These are phyloP conservation scores for Salix caprea DNA, from an alignment of 345 rosid species.

Conservation along the genomic window DNA sequence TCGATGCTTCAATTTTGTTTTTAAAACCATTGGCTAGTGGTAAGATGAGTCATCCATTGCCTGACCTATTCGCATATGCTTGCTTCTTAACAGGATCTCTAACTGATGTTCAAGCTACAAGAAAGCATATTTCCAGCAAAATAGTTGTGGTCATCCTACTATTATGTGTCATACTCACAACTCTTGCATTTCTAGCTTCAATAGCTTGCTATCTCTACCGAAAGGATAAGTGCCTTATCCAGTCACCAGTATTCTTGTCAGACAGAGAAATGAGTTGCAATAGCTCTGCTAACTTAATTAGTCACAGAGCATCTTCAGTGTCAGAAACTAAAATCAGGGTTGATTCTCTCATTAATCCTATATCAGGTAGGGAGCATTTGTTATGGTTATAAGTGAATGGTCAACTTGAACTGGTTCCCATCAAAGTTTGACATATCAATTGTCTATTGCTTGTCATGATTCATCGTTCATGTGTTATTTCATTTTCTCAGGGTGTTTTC, in stretches of 20 bases:
- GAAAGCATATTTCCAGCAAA: slow-evolving; percentile 49
- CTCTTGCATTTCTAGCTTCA: slow-evolving; percentile 66
- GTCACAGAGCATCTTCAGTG: slow-evolving; percentile 42
- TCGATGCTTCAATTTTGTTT: neutral
- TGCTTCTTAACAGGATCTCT: slow-evolving; percentile 48
- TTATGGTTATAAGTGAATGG: neutral
- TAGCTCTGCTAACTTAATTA: slow-evolving; percentile 73
- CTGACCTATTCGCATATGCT: slow-evolving; percentile 17
- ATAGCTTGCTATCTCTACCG: slow-evolving; percentile 48
- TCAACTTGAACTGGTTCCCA: slow-evolving; percentile 3
- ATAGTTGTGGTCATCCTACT: slow-evolving; percentile 50
- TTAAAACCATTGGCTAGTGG: neutral
- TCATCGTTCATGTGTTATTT: neutral
- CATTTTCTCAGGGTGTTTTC: slow-evolving; percentile 59
- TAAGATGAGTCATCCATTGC: slow-evolving; percentile 4
- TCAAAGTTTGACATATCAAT: neutral
- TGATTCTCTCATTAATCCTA: slow-evolving; percentile 32
- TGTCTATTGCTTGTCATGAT: neutral
- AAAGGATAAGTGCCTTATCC: slow-evolving; percentile 44
- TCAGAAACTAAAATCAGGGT: slow-evolving; percentile 37
- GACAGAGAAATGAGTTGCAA: slow-evolving; percentile 73
- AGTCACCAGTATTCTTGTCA: slow-evolving; percentile 44
- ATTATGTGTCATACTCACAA: slow-evolving; percentile 56
- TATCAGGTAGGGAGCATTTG: slow-evolving; percentile 35
- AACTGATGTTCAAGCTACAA: slow-evolving; percentile 26